Evolutionary conservation across 1,284 basidiomycete genomes (phyloP).

Genomic region (Ustilago nuda): DNA sequence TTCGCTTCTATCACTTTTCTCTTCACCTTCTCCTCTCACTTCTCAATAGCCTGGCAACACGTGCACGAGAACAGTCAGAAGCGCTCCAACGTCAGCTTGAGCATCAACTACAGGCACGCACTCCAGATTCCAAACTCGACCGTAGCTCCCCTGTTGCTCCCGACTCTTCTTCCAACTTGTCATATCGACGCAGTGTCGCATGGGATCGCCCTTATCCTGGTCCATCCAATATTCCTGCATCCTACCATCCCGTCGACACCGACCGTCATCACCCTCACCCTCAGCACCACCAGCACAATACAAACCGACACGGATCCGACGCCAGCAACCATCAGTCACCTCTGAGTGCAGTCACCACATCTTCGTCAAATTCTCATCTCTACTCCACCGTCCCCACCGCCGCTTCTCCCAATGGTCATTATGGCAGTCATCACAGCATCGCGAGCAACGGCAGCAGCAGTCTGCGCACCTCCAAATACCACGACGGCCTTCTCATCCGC

Average conservation of each 20-base stretch:
- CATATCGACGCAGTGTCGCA: conserved; percentile 18
- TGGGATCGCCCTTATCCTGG: conserved; percentile 20
- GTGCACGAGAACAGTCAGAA: conserved; percentile 43
- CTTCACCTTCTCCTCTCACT: not conserved
- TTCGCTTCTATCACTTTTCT: not conserved
- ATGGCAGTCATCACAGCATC: conserved; percentile 21
- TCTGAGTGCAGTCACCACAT: conserved; percentile 26
- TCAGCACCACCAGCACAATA: not conserved
- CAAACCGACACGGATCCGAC: conserved; percentile 37
- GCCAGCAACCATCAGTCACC: conserved; percentile 46
- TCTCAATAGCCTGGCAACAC: conserved; percentile 33
- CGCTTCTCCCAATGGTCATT: conserved; percentile 23
- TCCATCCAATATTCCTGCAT: conserved; percentile 1
- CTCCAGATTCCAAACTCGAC: conserved; percentile 17
- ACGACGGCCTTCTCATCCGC: conserved; percentile 48
- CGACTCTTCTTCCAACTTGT: conserved; percentile 1
- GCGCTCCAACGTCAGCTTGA: conserved; percentile 38
- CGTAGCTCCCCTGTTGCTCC: conserved; percentile 20
- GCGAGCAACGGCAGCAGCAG: conserved; percentile 31
- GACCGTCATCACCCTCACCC: conserved; percentile 5
- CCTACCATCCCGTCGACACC: conserved; percentile 7
- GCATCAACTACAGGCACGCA: conserved; percentile 4
- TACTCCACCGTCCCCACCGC: conserved; percentile 31
- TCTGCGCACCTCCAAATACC: conserved; percentile 47
- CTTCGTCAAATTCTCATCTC: conserved; percentile 25